Conservation (phyloP, 768 basidiomycete species). For the Kwoniella europaea region DNA sequence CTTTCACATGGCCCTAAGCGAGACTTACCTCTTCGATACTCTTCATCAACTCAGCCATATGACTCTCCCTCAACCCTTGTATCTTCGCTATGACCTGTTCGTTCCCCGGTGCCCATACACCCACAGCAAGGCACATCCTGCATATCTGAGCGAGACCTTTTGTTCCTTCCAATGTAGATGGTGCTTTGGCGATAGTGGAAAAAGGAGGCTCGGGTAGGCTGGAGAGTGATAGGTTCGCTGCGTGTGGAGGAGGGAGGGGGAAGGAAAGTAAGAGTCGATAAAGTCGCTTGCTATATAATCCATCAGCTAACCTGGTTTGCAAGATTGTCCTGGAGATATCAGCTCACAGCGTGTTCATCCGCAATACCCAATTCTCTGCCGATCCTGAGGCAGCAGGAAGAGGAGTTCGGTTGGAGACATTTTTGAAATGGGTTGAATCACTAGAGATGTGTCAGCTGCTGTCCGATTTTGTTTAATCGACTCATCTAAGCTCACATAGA, state of each 20-base stretch:
- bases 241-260: conserved; percentile 42
- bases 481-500: conserved; percentile 24
- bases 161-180: conserved; percentile 61
- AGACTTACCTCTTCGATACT: conserved; percentile 83
- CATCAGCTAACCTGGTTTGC: too few species aligned
- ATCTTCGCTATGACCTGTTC: conserved; percentile 88
- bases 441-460: conserved; percentile 22
- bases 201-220: conserved; percentile 84
- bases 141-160: conserved; percentile 74
- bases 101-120: conserved; percentile 86
- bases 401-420: conserved; percentile 14
- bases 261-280: conserved; percentile 51
- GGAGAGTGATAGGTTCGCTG: conserved; percentile 34
- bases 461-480: neutral
- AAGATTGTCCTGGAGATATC: too few species aligned
- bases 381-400: conserved; percentile 22
- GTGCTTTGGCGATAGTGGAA: conserved; percentile 80
- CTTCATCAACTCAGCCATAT: conserved; percentile 89
- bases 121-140: conserved; percentile 79
- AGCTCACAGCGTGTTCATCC: conserved; percentile 49
- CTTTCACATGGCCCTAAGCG: neutral
- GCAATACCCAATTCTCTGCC: conserved; percentile 50
- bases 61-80: conserved; percentile 76
- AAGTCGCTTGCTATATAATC: conserved; percentile 52
- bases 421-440: conserved; percentile 50